phyloP scores from a whole-genome alignment of 495 filamentous ascomycete species.

The Neurospora sp. region DNA sequence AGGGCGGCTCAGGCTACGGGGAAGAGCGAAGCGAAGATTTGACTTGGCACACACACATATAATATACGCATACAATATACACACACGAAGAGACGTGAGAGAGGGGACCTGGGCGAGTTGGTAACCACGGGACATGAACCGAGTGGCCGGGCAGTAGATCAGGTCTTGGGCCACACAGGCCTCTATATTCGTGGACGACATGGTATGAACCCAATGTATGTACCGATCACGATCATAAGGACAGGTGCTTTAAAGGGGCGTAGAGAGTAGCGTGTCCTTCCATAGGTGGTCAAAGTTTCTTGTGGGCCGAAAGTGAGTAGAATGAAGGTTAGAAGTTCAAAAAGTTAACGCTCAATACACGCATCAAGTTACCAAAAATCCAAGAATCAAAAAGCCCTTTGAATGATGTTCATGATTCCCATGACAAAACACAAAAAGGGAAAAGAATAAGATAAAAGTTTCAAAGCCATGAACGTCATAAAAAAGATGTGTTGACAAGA shows the following conservation, averaged over 20 bases:
- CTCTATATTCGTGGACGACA: not conserved
- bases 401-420: not conserved
- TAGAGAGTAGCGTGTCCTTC: not conserved
- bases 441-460: no score
- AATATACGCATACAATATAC: not conserved
- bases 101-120: not conserved
- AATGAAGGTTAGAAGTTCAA: no score
- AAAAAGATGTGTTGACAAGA: constrained; percentile 1
- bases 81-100: not conserved
- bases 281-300: not conserved
- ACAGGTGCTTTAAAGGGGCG: not conserved
- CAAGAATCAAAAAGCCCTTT: no score
- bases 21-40: not conserved
- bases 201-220: not conserved
- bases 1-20: constrained; percentile 18
- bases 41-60: not conserved
- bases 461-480: not conserved
- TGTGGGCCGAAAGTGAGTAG: no score
- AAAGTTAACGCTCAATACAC: no score
- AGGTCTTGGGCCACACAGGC: not conserved
- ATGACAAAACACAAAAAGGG: not conserved
- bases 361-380: no score
- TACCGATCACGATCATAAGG: not conserved
- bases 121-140: not conserved
- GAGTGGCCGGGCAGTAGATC: not conserved